These are phyloP conservation scores for Beauveria scarabaeidicola DNA, from an alignment of 2,329 filamentous ascomycete genomes.

Conservation along the genomic window DNA sequence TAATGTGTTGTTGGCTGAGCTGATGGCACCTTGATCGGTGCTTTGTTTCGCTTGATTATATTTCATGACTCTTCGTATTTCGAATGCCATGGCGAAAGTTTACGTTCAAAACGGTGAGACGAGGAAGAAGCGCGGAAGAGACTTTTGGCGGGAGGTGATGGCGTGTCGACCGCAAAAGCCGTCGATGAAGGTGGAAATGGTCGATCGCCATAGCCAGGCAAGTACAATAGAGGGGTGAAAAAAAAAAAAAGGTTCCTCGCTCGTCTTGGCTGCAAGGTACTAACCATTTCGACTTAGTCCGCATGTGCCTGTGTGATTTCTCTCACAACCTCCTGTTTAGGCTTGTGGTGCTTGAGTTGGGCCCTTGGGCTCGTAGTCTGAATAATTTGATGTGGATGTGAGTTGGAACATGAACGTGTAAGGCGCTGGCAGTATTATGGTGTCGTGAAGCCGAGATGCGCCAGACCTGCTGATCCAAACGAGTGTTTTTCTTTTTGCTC, in stretches of 20 bases:
- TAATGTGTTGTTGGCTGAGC: neutral
- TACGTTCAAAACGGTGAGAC: neutral
- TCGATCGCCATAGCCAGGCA: conserved; percentile 4
- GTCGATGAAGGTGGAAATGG: conserved; percentile 10
- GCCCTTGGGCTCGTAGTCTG: too few species aligned
- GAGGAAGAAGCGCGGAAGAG: neutral
- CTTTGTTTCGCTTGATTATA: neutral
- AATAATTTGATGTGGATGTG: neutral
- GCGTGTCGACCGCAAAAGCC: neutral
- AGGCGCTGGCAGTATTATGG: too few species aligned
- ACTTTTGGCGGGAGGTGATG: neutral
- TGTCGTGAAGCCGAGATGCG: neutral
- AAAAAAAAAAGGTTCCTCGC: neutral
- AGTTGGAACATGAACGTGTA: neutral
- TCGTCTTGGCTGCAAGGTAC: neutral
- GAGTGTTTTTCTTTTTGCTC: neutral
- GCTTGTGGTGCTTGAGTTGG: too few species aligned
- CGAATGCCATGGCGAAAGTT: neutral
- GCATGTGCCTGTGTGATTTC: neutral
- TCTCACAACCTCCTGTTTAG: too few species aligned
- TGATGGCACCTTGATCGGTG: neutral
- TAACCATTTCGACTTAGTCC: neutral
- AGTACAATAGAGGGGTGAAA: neutral
- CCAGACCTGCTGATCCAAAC: neutral
- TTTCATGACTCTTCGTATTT: neutral